Percentiles rank a stretch among this genome's conserved stretches.
These are phyloP conservation scores for Pouteria glomerata DNA, from an alignment of 148 eudicot genomes.

Conservation along the genomic window DNA sequence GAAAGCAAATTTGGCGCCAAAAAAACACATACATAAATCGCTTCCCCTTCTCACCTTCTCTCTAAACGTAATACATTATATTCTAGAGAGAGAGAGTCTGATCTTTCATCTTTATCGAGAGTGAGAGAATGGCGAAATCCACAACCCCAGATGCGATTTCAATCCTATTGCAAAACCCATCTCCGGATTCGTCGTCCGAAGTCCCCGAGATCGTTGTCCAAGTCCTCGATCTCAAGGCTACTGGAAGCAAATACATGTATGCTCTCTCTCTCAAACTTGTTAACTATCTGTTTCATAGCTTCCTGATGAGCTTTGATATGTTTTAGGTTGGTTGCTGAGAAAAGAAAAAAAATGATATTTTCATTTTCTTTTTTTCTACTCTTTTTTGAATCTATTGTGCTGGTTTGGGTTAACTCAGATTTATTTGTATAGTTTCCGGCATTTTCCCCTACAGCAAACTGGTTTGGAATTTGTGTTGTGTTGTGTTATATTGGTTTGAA, in stretches of 20 bases:
- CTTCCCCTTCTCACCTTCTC: background rate
- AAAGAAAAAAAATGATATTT: background rate
- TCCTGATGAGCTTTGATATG: background rate
- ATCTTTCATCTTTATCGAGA: background rate
- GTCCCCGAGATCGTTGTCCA: conserved; percentile 60
- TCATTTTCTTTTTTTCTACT: background rate
- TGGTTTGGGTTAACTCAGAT: background rate
- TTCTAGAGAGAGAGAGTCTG: conserved; percentile 7
- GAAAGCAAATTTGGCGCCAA: conserved; percentile 4
- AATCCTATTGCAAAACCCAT: conserved; percentile 60
- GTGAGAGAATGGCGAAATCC: conserved; percentile 37
- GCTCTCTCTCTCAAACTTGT: background rate
- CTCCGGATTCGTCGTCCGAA: conserved; percentile 58
- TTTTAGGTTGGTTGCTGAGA: background rate
- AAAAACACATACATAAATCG: background rate
- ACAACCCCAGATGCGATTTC: conserved; percentile 68
- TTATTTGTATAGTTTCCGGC: too few species aligned
- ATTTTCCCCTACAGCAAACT: background rate
- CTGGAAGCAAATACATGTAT: conserved; percentile 61
- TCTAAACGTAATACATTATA: background rate
- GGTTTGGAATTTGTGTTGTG: background rate
- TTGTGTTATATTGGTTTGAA: too few species aligned
- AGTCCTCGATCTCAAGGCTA: conserved; percentile 63
- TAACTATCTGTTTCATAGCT: too few species aligned
- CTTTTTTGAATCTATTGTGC: background rate